Conservation (phyloP, 148 eudicot species). For the Polygonum maritimum region DNA sequence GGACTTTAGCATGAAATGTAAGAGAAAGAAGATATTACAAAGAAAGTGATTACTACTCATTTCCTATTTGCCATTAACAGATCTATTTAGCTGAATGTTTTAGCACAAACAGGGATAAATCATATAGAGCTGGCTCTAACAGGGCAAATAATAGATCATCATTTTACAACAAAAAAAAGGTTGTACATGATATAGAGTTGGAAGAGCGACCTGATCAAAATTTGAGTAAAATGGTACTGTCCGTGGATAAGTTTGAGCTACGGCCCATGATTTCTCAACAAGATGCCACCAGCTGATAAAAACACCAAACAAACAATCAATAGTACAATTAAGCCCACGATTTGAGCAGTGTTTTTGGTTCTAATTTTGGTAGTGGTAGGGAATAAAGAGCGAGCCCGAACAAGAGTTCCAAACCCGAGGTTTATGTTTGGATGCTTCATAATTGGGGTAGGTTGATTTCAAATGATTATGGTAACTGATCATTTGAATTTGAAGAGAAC, state of each 20-base stretch:
- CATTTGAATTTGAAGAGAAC: not conserved
- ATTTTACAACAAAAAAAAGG: not conserved
- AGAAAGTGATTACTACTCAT: not conserved
- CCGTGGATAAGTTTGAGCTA: constrained; percentile 44
- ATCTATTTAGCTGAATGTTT: not conserved
- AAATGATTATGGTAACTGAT: not conserved
- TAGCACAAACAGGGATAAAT: too few relatives aligned
- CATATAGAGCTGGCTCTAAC: too few relatives aligned
- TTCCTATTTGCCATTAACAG: not conserved
- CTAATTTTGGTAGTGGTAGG: not conserved
- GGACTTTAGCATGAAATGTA: not conserved
- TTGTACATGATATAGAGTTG: not conserved
- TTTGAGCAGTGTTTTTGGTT: not conserved
- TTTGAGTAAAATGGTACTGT: constrained; percentile 51
- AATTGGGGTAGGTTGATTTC: not conserved
- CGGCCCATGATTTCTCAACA: constrained; percentile 59
- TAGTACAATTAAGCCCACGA: not conserved
- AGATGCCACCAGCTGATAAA: constrained; percentile 67
- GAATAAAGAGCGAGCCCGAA: too few relatives aligned
- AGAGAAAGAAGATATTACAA: not conserved
- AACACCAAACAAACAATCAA: not conserved
- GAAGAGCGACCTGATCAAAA: constrained; percentile 50
- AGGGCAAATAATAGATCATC: too few relatives aligned
- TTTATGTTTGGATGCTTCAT: not conserved
- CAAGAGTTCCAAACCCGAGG: not conserved